These are phyloP conservation scores for Malassezia arunalokei DNA, from an alignment of 1,284 basidiomycete genomes.

Conservation along the genomic window DNA sequence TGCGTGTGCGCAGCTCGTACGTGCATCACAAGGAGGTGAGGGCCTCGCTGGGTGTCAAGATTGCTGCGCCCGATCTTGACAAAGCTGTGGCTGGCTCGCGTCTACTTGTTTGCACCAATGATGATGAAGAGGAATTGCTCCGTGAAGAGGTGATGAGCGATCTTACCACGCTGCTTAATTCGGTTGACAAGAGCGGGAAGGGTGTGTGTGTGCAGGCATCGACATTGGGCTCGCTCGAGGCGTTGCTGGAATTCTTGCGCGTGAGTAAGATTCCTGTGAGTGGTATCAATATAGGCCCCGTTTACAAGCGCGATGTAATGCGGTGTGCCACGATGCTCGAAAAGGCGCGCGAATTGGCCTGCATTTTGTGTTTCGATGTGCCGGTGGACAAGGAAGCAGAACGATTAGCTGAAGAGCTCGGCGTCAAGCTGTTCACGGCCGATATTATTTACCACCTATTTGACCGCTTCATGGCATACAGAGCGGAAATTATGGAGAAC, in stretches of 20 bases:
- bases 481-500: slow-evolving; percentile 80
- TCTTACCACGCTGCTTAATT: slow-evolving; percentile 74
- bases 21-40: slow-evolving; percentile 98
- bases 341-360: slow-evolving; percentile 86
- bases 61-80: slow-evolving; percentile 86
- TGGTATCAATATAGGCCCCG: slow-evolving; percentile 94
- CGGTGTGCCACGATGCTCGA: slow-evolving; percentile 87
- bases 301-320: slow-evolving; percentile 92
- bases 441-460: slow-evolving; percentile 99
- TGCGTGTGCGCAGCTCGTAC: slow-evolving; percentile 94
- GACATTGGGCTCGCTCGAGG: slow-evolving; percentile 93
- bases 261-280: slow-evolving; percentile 75
- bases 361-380: slow-evolving; percentile 95
- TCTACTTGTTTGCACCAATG: slow-evolving; percentile 75
- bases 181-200: slow-evolving; percentile 82
- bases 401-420: slow-evolving; percentile 79
- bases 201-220: slow-evolving; percentile 97
- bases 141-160: slow-evolving; percentile 95
- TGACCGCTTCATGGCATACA: slow-evolving; percentile 94
- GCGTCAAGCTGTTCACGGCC: slow-evolving; percentile 87
- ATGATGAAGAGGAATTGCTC: slow-evolving; percentile 89
- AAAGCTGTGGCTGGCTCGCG: slow-evolving; percentile 98
- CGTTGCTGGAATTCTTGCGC: slow-evolving; percentile 88
- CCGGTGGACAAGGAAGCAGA: slow-evolving; percentile 79
- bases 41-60: slow-evolving; percentile 93